Evolutionary conservation across 352 stramenopile species (phyloP).

Genomic region (Hyphochytrium catenoides): DNA sequence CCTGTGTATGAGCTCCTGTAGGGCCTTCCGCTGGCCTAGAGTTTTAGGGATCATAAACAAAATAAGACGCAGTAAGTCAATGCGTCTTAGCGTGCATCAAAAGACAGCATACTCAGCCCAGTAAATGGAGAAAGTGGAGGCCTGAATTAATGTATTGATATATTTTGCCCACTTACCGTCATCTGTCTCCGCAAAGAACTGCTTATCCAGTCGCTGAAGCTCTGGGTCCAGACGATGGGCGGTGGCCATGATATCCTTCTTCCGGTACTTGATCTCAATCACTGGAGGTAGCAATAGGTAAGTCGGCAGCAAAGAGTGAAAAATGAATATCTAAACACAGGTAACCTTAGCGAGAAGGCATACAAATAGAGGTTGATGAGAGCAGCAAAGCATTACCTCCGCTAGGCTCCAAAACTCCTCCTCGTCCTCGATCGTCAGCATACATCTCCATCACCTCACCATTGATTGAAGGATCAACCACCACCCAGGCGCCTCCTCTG

Average conservation of each 20-base stretch:
- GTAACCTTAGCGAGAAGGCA: too few relatives aligned
- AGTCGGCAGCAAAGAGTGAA: too few relatives aligned
- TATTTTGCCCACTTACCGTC: slow-evolving; percentile 19
- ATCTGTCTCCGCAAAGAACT: slow-evolving; percentile 27
- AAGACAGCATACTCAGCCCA: too few relatives aligned
- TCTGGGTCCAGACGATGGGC: slow-evolving; percentile 91
- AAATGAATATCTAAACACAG: too few relatives aligned
- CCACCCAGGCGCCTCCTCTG: slow-evolving; percentile 96
- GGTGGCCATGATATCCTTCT: slow-evolving; percentile 84
- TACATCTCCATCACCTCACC: slow-evolving; percentile 99
- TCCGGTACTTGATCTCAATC: slow-evolving; percentile 98
- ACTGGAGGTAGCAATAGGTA: too few relatives aligned
- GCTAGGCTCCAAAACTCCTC: slow-evolving; percentile 95
- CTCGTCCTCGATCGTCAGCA: slow-evolving; percentile 69
- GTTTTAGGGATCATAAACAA: too few relatives aligned
- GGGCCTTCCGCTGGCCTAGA: slow-evolving; percentile 20
- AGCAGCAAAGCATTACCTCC: too few relatives aligned
- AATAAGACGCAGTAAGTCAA: too few relatives aligned
- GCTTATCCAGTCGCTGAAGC: slow-evolving; percentile 52
- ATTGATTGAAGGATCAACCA: slow-evolving; percentile 99
- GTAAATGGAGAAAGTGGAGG: too few relatives aligned
- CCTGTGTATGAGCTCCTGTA: slow-evolving; percentile 67
- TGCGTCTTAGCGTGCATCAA: too few relatives aligned
- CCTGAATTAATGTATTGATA: too few relatives aligned
- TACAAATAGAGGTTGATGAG: too few relatives aligned